Evolutionary conservation across 2,329 filamentous ascomycete genomes (phyloP).

Genomic region (Cadophora malorum): DNA sequence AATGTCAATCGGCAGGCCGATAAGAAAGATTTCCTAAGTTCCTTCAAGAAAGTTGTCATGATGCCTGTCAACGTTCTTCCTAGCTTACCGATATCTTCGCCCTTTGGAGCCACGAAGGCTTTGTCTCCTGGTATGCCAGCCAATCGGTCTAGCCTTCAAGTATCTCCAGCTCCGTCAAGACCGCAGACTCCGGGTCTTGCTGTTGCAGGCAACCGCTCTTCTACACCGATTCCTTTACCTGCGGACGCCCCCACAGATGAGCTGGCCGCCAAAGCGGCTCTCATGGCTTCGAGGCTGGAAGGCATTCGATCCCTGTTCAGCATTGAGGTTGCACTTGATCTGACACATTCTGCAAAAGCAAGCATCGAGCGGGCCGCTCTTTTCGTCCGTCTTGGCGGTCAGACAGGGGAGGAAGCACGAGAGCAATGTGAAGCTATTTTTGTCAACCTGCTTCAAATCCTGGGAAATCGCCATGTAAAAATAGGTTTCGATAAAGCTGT

Average conservation of each 20-base stretch:
- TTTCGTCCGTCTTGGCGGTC: conserved; percentile 81
- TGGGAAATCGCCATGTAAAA: conserved; percentile 87
- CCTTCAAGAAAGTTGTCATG: conserved; percentile 99
- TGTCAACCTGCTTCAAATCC: conserved; percentile 79
- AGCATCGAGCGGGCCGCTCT: conserved; percentile 85
- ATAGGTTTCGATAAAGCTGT: conserved; percentile 94
- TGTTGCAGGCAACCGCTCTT: conserved; percentile 39
- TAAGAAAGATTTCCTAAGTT: conserved; percentile 94
- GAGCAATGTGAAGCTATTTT: conserved; percentile 93
- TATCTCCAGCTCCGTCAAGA: conserved; percentile 49
- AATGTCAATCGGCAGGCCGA: conserved; percentile 94
- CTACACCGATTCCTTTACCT: conserved; percentile 50
- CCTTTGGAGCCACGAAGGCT: conserved; percentile 54
- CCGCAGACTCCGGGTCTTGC: conserved; percentile 56
- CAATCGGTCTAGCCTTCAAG: conserved; percentile 39
- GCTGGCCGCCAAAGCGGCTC: conserved; percentile 93
- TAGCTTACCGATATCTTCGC: conserved; percentile 63
- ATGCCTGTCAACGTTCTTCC: conserved; percentile 94
- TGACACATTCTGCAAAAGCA: conserved; percentile 88
- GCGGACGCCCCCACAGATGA: conserved; percentile 84
- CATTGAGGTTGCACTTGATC: conserved; percentile 88
- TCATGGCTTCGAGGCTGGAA: conserved; percentile 94
- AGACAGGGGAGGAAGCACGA: conserved; percentile 80
- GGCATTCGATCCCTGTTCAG: conserved; percentile 95
- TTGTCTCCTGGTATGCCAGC: conserved; percentile 5